A percentile compares a stretch with the other conserved stretches of the same genome.
phyloP scores from a whole-genome alignment of 177 flowering plant genomes.

The Vitis hybrid region DNA sequence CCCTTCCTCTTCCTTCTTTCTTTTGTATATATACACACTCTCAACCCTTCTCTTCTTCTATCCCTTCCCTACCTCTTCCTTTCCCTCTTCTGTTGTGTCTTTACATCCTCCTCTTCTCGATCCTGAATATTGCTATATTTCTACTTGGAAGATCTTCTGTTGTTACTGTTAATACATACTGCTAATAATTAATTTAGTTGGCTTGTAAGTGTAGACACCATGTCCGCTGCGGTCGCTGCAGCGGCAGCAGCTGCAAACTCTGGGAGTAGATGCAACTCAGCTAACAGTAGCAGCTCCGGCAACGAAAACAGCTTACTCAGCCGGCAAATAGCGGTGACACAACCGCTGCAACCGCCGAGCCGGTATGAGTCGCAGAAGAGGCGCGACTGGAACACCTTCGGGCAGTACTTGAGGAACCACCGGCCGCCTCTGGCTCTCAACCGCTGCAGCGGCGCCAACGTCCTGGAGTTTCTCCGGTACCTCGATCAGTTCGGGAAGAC shows the following conservation, averaged over 20 bases:
- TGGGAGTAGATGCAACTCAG: not conserved
- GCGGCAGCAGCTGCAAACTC: constrained; percentile 13
- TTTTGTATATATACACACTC: not conserved
- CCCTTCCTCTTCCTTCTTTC: not conserved
- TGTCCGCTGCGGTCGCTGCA: constrained; percentile 21
- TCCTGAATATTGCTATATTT: not conserved
- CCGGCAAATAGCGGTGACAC: not conserved
- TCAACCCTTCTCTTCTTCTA: not conserved
- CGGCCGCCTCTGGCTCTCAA: constrained; percentile 17
- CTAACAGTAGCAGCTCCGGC: not conserved
- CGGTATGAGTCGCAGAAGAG: constrained; percentile 29
- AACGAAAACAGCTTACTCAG: not conserved
- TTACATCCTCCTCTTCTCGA: not conserved
- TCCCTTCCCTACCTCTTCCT: not conserved
- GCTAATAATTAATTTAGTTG: no score
- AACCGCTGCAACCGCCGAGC: constrained; percentile 1
- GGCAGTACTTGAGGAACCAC: constrained; percentile 23
- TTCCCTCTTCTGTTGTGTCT: not conserved
- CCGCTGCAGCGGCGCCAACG: constrained; percentile 24
- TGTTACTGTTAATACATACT: not conserved
- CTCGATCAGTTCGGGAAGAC: constrained; percentile 30
- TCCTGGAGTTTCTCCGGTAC: constrained; percentile 25
- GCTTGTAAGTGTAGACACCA: not conserved
- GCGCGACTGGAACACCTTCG: constrained; percentile 28
- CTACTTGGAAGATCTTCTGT: no score